Percentiles rank a stretch among this genome's conserved stretches.
phyloP scores from a whole-genome alignment of 1,284 basidiomycete species.

The Laetiporus sulphureus region DNA sequence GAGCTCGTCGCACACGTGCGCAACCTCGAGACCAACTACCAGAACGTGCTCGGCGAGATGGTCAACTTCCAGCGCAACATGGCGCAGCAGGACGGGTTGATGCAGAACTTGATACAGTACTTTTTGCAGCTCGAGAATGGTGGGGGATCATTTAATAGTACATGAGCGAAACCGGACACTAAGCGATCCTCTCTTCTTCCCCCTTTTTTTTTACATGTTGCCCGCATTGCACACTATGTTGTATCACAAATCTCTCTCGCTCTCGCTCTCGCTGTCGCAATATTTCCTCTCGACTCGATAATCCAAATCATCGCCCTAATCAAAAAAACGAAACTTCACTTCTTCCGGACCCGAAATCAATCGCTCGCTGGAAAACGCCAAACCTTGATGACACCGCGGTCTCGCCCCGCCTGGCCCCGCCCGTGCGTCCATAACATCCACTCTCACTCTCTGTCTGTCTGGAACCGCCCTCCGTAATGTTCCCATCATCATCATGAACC shows the following conservation, averaged over 20 bases:
- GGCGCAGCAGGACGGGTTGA: slow-evolving; percentile 80
- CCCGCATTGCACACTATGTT: background rate
- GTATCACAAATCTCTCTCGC: slow-evolving; percentile 2
- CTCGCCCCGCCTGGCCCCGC: slow-evolving; percentile 4
- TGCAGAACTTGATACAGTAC: slow-evolving; percentile 80
- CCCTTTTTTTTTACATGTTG: slow-evolving; percentile 14
- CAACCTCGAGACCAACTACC: slow-evolving; percentile 69
- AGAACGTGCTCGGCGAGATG: slow-evolving; percentile 76
- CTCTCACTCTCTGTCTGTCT: too few relatives aligned
- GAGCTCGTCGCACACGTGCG: slow-evolving; percentile 56
- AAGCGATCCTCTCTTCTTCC: slow-evolving; percentile 12
- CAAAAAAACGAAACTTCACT: too few relatives aligned
- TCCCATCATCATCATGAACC: background rate
- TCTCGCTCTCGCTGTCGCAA: slow-evolving; percentile 1
- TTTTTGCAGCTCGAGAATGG: slow-evolving; percentile 69
- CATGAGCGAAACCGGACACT: slow-evolving; percentile 19
- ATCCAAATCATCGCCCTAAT: too few relatives aligned
- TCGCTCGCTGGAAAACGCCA: too few relatives aligned
- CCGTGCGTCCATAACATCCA: too few relatives aligned
- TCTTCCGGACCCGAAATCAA: too few relatives aligned
- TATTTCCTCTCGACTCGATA: background rate
- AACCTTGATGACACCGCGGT: too few relatives aligned
- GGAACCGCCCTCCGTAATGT: too few relatives aligned
- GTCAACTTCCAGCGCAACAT: slow-evolving; percentile 79
- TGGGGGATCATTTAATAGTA: slow-evolving; percentile 34